Evolutionary conservation across 345 rosid genomes (phyloP), one percentile per base, ranked within the genome.

Genomic region (Citropsis articulata): DNA sequence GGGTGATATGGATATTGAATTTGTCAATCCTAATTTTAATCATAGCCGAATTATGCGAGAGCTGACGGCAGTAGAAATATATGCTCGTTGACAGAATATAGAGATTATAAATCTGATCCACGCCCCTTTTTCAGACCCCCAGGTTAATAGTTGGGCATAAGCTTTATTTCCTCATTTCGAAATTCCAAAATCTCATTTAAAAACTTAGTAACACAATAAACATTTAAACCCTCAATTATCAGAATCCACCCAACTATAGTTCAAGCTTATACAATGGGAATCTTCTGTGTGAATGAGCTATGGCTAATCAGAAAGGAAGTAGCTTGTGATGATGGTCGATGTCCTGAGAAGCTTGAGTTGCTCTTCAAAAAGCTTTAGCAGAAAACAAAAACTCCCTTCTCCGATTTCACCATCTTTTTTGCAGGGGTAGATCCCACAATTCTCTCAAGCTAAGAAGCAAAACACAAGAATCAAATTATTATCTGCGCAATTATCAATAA

Each of bases 361-460:
- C 67, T 45, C 14, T 24, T 7, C 16, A 6, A 62, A 8, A n/a
- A 21, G 28, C 35, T 56, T 88, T 35, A 95, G 82, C 86, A 86
- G 86, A 95, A 91, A 33, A 86, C 90, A 82, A 93, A 93, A 24
- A 90, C 81, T 48, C 76, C 82, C 84, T 92, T 91, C 71, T 92
- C 97, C 7, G 99, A 95, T 71, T 75, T 84, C 57, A 88, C 66
- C 98, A 95, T 88, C 87, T 85, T 86, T 66, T 82, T 87, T 4
- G 97, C 94, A 1, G 90, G 62, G 5, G 86, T 62, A 71, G 91
- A 83, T 62, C 99, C 96, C 4, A 90, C 97, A 48, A 92, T 89
- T 81, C 97, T 90, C 85, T 95, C 96, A 73, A 95, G 88, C 99
- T 93, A 73, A 67, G 76, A 55, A 57, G 2, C n/a, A 36, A 31